Evolutionary conservation across 495 filamentous ascomycete species (phyloP).

Genomic region (Aspergillus asperescens): DNA sequence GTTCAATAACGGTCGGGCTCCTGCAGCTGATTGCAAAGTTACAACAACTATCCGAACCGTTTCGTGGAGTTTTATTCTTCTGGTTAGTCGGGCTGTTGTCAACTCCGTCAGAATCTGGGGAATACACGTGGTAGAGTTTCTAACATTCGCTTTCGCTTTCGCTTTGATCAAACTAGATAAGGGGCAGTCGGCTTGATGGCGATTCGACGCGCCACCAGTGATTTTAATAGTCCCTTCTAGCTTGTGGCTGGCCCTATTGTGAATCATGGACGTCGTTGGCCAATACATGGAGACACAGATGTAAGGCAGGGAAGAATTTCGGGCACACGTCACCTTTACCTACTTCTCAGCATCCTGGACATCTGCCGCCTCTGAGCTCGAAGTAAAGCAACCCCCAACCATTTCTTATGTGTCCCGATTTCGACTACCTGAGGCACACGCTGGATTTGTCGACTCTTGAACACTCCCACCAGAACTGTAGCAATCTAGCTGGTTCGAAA

Average conservation of each 20-base stretch:
- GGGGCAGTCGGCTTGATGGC: slow-evolving; percentile 1
- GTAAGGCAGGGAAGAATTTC: slow-evolving; percentile 1
- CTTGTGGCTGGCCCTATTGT: slow-evolving; percentile 22
- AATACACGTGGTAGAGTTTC: slow-evolving; percentile 22
- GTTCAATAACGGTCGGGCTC: slow-evolving; percentile 38
- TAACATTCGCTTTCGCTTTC: neutral
- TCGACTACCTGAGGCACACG: neutral
- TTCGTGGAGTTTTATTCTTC: slow-evolving; percentile 1
- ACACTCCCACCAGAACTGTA: slow-evolving; percentile 4
- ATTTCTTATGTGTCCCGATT: neutral
- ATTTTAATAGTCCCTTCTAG: slow-evolving; percentile 13
- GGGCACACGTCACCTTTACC: neutral
- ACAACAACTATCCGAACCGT: neutral
- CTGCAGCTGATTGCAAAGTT: slow-evolving; percentile 29
- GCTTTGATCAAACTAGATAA: neutral
- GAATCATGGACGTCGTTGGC: slow-evolving; percentile 10
- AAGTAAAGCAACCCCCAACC: neutral
- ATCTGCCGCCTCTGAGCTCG: neutral
- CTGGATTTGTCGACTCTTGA: neutral
- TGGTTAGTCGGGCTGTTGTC: neutral
- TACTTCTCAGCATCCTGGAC: slow-evolving; percentile 3
- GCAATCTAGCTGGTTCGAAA: neutral
- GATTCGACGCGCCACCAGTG: slow-evolving; percentile 1
- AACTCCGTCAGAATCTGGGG: slow-evolving; percentile 5
- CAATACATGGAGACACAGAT: slow-evolving; percentile 15